A percentile compares a stretch with the other conserved stretches of the same genome.
These are phyloP conservation scores for Penicillium sp. DNA, from an alignment of 2,329 filamentous ascomycete genomes.

Conservation along the genomic window DNA sequence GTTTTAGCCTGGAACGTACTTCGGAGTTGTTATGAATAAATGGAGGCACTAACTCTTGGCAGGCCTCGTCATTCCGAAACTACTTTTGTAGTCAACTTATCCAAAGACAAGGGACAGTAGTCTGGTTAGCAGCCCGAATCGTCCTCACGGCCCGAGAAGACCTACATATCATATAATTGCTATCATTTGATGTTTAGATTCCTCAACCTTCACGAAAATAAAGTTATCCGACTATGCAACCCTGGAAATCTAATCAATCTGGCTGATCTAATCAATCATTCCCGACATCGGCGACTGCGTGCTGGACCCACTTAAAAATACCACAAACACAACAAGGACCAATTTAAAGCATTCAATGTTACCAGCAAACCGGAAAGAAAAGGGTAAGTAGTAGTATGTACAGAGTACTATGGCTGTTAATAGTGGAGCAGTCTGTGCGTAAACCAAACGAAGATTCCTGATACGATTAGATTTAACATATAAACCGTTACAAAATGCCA, in stretches of 20 bases:
- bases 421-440: too few relatives aligned
- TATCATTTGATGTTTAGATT: not conserved
- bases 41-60: not conserved
- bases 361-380: too few relatives aligned
- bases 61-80: not conserved
- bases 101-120: not conserved
- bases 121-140: not conserved
- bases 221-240: not conserved
- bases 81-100: not conserved
- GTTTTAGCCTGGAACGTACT: not conserved
- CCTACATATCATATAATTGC: not conserved
- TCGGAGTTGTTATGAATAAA: not conserved
- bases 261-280: constrained; percentile 12
- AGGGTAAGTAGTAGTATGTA: too few relatives aligned
- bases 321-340: not conserved
- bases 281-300: constrained; percentile 8
- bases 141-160: not conserved
- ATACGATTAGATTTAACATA: not conserved
- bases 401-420: not conserved
- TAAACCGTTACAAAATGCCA: not conserved
- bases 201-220: too few relatives aligned
- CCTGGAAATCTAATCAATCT: constrained; percentile 9
- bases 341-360: not conserved
- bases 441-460: not conserved
- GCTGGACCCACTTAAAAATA: not conserved